phyloP scores from a whole-genome alignment of 2,329 filamentous ascomycete species.

The Colletotrichum gigasporum region DNA sequence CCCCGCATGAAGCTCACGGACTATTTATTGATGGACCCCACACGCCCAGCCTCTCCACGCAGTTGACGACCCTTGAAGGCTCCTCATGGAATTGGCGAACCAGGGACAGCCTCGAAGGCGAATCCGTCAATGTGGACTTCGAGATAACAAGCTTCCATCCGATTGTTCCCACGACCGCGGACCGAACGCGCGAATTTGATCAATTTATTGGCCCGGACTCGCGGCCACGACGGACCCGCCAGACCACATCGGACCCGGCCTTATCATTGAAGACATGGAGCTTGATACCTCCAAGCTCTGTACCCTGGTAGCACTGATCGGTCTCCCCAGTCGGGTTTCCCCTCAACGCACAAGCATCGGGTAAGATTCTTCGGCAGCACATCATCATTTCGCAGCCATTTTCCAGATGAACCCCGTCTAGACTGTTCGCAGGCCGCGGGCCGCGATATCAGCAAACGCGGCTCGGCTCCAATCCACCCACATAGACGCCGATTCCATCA shows the following conservation, averaged over 20 bases:
- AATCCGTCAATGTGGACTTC: not conserved
- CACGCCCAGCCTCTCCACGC: not conserved
- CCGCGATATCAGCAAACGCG: not conserved
- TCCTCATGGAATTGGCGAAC: not conserved
- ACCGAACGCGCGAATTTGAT: too few species aligned
- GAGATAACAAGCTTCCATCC: slow-evolving; percentile 1
- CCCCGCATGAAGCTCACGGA: not conserved
- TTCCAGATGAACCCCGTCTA: not conserved
- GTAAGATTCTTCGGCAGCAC: not conserved
- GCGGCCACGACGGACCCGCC: too few species aligned
- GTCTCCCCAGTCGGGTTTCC: too few species aligned
- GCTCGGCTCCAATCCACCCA: not conserved
- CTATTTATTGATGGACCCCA: not conserved
- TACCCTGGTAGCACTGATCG: too few species aligned
- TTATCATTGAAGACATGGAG: too few species aligned
- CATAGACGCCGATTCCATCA: not conserved
- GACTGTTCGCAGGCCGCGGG: slow-evolving; percentile 1
- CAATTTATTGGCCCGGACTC: not conserved
- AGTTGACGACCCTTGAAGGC: not conserved
- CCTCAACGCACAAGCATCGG: too few species aligned
- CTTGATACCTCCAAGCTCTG: too few species aligned
- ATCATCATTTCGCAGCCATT: not conserved
- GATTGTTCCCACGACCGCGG: not conserved
- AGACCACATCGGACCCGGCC: too few species aligned
- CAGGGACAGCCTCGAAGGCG: not conserved